Conservation (phyloP, 2,329 filamentous ascomycete genomes). For the Chalaropsis thielavioides region DNA sequence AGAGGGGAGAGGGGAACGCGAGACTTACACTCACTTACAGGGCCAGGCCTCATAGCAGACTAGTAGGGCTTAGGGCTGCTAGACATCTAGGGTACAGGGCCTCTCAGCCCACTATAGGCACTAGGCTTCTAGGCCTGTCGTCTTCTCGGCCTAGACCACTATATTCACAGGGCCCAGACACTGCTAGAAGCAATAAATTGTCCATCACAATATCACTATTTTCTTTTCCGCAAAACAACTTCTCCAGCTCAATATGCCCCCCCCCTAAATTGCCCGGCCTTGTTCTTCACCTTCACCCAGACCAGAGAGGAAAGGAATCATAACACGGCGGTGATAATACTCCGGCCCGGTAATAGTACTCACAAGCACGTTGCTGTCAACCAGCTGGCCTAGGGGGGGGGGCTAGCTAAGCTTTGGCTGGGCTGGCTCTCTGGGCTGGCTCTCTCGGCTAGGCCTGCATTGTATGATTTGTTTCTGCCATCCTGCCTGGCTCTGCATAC, state of each 20-base stretch:
- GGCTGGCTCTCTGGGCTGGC: not conserved
- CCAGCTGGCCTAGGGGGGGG: not conserved
- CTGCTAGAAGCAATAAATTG: not conserved
- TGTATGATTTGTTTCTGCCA: not conserved
- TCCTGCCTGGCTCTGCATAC: not conserved
- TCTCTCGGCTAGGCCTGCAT: not conserved
- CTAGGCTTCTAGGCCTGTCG: not conserved
- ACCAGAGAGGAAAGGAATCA: no score
- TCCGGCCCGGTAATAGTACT: not conserved
- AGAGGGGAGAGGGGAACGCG: not conserved
- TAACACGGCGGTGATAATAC: not conserved
- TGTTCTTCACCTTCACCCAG: no score
- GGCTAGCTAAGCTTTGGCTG: not conserved
- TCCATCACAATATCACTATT: not conserved
- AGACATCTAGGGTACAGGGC: not conserved
- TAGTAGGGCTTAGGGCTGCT: not conserved
- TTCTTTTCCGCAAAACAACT: no score
- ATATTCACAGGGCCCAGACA: not conserved
- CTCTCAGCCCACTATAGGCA: not conserved
- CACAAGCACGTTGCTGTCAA: not conserved
- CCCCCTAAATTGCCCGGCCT: no score
- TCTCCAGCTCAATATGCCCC: no score
- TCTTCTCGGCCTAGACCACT: not conserved
- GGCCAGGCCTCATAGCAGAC: not conserved
- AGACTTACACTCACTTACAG: not conserved